Evolutionary conservation across 345 rosid species (phyloP), one percentile per base, ranked within the genome.

Genomic region (Euphorbia pulcherrima): DNA sequence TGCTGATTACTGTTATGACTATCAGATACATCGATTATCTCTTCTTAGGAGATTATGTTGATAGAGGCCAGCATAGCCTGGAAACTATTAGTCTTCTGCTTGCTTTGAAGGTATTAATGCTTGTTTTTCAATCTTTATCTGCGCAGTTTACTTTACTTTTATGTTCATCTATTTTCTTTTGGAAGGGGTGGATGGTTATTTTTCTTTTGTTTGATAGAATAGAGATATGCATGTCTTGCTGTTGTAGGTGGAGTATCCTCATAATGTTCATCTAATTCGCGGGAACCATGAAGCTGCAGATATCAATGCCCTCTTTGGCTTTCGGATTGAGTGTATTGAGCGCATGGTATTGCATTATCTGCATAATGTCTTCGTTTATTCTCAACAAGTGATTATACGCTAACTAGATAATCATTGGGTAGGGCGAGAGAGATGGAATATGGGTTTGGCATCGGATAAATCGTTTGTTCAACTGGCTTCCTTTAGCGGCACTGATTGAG

Each of bases 271-370:
- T 73, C 73, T 94, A 67, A 94, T 94, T 81, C 96, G 99, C 44
- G 99, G 97, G 67, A 94, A 94, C 79, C 99, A 94, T 82, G 99
- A 94, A 87, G 99, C 97, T 48, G 97, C 97, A 10, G 99, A 92
- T 76, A 92, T 94, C 75, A 94, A 94, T 86, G 97, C 99, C 69
- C 99, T 92, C 48, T 94, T 94, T 82, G 99, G 99, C 59, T 94
- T 94, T 80, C 82, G 97, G 70, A 89, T 91, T 59, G 97, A 94
- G 84, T 94, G 97, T 78, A 91, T 92, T 59, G 99, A 94, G 77
- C 97, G 97, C 74, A 88, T 94, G 97, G 99, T 94, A 91, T 60
- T 69, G 59, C 61, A 50, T 75, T 44, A 8, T 65, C 67, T 62
- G 46, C 23, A 75, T 55, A 66, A 53, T 72, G 56, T 70, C 28